Percentiles rank a stretch among this genome's conserved stretches.
phyloP scores from a whole-genome alignment of 2,329 filamentous ascomycete genomes.

The Aspergillus proliferans region DNA sequence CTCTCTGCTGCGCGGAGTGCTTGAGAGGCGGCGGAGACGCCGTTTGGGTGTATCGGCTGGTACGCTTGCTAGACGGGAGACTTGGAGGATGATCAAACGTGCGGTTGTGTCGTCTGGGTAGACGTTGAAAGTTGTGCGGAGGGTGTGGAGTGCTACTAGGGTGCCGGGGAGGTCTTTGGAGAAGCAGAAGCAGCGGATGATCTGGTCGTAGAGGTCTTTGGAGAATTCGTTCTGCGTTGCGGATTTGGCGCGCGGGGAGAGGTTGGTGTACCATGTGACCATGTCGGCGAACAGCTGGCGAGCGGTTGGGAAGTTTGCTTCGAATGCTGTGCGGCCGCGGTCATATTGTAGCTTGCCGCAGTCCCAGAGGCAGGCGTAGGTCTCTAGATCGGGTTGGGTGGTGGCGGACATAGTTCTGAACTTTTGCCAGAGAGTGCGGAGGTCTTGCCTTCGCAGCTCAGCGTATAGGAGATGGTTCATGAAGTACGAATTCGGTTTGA shows the following conservation, averaged over 20 bases:
- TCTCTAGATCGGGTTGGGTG: constrained; percentile 60
- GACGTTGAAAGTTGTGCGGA: constrained; percentile 40
- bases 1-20: constrained; percentile 37
- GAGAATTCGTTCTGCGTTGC: constrained; percentile 35
- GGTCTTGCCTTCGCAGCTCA: constrained; percentile 55
- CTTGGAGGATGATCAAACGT: constrained; percentile 44
- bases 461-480: constrained; percentile 72
- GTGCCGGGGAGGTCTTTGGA: constrained; percentile 45
- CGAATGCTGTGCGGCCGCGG: constrained; percentile 41
- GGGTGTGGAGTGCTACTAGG: constrained; percentile 43
- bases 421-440: constrained; percentile 49
- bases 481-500: constrained; percentile 65
- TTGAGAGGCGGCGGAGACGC: constrained; percentile 36
- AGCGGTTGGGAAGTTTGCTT: constrained; percentile 39
- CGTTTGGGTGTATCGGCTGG: constrained; percentile 27
- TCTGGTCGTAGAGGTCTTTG: constrained; percentile 46
- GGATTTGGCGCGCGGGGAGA: constrained; percentile 25
- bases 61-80: constrained; percentile 40
- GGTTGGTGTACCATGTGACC: constrained; percentile 39
- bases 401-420: constrained; percentile 51
- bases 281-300: constrained; percentile 45
- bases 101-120: constrained; percentile 43
- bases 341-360: constrained; percentile 45
- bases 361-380: constrained; percentile 62
- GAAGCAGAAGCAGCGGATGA: constrained; percentile 48